Evolutionary conservation across 176 grass and related monocot genomes (phyloP).

Genomic region (Lolium multiflorum): DNA sequence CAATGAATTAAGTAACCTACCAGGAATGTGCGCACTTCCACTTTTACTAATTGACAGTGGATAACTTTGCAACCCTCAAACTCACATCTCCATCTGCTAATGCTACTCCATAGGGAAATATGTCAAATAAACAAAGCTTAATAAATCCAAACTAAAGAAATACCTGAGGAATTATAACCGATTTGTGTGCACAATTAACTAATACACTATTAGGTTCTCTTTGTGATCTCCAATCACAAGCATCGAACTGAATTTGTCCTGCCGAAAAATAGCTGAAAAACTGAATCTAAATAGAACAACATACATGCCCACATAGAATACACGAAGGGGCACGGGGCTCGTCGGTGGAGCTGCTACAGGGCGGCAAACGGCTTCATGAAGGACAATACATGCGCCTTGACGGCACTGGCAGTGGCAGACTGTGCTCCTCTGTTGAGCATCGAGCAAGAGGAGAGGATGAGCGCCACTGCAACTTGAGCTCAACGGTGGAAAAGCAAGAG

Average conservation of each 20-base stretch:
- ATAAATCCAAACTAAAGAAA: background rate
- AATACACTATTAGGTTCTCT: background rate
- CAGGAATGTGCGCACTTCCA: too few relatives aligned
- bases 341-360: too few relatives aligned
- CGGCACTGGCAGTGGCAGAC: too few relatives aligned
- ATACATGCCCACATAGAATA: background rate
- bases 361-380: too few relatives aligned
- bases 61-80: constrained; percentile 49
- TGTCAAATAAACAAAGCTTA: background rate
- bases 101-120: background rate
- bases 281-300: background rate
- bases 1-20: too few relatives aligned
- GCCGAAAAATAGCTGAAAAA: background rate
- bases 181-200: background rate
- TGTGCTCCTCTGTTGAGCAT: too few relatives aligned
- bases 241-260: background rate
- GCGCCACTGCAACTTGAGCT: too few relatives aligned
- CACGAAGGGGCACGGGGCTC: too few relatives aligned
- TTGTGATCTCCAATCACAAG: background rate
- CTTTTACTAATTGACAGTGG: too few relatives aligned
- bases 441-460: too few relatives aligned
- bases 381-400: too few relatives aligned
- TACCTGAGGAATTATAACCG: background rate
- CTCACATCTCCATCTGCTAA: background rate
- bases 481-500: too few relatives aligned